Conservation (phyloP, 805 yeast genomes). For the Yamadazyma philogaea region DNA sequence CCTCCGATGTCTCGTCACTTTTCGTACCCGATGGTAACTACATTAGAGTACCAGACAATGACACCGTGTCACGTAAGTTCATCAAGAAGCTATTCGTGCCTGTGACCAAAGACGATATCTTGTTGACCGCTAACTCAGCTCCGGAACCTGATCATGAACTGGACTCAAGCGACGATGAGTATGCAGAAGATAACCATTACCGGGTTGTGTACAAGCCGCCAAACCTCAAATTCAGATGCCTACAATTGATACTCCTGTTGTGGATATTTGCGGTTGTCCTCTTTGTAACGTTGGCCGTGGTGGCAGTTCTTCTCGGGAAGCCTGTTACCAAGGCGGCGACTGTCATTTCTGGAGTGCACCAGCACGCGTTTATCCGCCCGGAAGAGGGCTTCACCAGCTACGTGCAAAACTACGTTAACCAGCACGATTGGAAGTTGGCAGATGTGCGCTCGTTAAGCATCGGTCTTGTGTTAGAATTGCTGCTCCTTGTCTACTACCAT, state of each 20-base stretch:
- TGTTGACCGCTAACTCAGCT: conserved; percentile 28
- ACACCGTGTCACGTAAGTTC: conserved; percentile 64
- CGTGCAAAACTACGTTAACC: conserved; percentile 1
- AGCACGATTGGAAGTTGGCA: conserved; percentile 12
- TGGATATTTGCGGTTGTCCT: conserved; percentile 46
- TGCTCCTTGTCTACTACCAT: conserved; percentile 10
- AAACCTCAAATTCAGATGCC: conserved; percentile 57
- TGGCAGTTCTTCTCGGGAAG: conserved; percentile 29
- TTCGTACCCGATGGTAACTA: conserved; percentile 79
- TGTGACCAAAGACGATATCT: conserved; percentile 74
- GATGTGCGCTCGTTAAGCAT: conserved; percentile 12
- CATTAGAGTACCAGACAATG: conserved; percentile 84
- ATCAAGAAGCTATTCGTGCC: conserved; percentile 70
- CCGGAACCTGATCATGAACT: conserved; percentile 3
- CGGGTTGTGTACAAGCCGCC: conserved; percentile 88
- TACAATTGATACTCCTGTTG: conserved; percentile 41
- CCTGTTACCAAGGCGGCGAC: conserved; percentile 16
- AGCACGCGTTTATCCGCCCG: neutral
- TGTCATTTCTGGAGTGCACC: conserved; percentile 1
- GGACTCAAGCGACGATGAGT: conserved; percentile 29
- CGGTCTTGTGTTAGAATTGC: conserved; percentile 11
- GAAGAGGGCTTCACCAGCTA: neutral
- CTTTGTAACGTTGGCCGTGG: conserved; percentile 19
- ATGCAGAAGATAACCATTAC: conserved; percentile 45
- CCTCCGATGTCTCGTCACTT: conserved; percentile 46